These are phyloP conservation scores for Panellus pusillus DNA, from an alignment of 768 basidiomycete genomes.

Conservation along the genomic window DNA sequence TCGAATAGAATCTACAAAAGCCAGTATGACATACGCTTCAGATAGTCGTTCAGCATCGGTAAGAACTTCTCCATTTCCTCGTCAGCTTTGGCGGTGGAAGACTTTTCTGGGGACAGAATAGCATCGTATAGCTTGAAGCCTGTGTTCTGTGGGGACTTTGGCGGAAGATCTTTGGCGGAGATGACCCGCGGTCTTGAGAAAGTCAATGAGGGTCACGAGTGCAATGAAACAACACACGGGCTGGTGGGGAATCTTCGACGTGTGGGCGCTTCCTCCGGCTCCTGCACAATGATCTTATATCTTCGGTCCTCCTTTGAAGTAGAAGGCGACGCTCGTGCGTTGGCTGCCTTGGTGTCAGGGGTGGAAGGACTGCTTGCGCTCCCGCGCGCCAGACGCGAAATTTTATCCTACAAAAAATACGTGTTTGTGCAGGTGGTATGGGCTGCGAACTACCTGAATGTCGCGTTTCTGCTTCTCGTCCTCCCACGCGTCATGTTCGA, in stretches of 20 bases:
- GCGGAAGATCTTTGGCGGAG: conserved; percentile 48
- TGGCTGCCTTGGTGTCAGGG: conserved; percentile 19
- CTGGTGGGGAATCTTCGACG: conserved; percentile 34
- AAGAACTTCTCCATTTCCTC: conserved; percentile 76
- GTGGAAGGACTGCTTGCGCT: conserved; percentile 24
- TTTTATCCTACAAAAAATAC: conserved; percentile 45
- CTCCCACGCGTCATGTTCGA: conserved; percentile 69
- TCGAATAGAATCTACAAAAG: not conserved
- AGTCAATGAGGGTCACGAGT: not conserved
- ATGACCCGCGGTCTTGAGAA: conserved; percentile 53
- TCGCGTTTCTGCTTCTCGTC: conserved; percentile 55
- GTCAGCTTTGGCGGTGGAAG: conserved; percentile 37
- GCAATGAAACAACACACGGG: conserved; percentile 36
- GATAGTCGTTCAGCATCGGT: conserved; percentile 75
- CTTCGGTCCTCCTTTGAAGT: conserved; percentile 41
- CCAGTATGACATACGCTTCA: conserved; percentile 46
- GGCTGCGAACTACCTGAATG: conserved; percentile 54
- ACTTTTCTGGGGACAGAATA: conserved; percentile 42
- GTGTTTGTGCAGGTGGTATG: not conserved
- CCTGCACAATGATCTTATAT: conserved; percentile 51
- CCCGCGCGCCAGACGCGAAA: conserved; percentile 52
- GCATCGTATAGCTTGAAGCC: conserved; percentile 77
- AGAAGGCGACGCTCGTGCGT: conserved; percentile 20
- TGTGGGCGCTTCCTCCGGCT: conserved; percentile 24
- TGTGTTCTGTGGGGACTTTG: conserved; percentile 24